Base-by-base conservation (phyloP, 805 yeast species). In the Metschnikowia peoriensis region DNA sequence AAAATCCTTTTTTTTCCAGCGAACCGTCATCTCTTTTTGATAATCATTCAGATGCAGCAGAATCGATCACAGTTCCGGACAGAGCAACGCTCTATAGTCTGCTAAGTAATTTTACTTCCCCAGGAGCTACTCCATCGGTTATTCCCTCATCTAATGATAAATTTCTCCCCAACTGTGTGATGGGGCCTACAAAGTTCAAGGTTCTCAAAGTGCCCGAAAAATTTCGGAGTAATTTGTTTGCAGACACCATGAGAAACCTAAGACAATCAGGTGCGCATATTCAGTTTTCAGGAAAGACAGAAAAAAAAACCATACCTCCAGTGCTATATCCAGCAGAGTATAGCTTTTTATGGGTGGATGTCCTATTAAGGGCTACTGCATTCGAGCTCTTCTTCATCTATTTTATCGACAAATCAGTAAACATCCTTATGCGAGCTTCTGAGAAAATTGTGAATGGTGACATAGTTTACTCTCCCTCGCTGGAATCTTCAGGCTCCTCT, bases 371-470 rank as follows among this genome's bases (percentile, higher is more conserved):
- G 44, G 63, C 70, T 16, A 61, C 62, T 3, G 57, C 61, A 5
- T 58, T 70, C 41, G 62, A 68, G 37, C 60, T 70, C 8, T 72
- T 71, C 50, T 69, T 66, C 54, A 63, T 66, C 2, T 73, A 72
- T 52, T 67, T 73, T 53, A 66, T 73, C 58, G 77, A 73, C 49
- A 64, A 71, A 46, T 64, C 76, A 0, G 59, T 72, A 41, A 73
- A 68, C 48, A 61, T 70, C 8, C 54, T 69, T 12, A 42, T 59
- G 44, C 47, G 62, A 11, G 62, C 58, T 11, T 58, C 62, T 0
- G 55, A 51, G n/a, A 55, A 57, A 11, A 56, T 59, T 29, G 61
- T 59, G 22, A 52, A 52, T 16, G 60, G 60, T 17, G 62, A 57
- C 17, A 47, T 57, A 8, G 49, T 54, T 15, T 41, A 44, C 22